phyloP scores from a whole-genome alignment of 768 basidiomycete genomes.

The Erythrobasidium yunnanense region DNA sequence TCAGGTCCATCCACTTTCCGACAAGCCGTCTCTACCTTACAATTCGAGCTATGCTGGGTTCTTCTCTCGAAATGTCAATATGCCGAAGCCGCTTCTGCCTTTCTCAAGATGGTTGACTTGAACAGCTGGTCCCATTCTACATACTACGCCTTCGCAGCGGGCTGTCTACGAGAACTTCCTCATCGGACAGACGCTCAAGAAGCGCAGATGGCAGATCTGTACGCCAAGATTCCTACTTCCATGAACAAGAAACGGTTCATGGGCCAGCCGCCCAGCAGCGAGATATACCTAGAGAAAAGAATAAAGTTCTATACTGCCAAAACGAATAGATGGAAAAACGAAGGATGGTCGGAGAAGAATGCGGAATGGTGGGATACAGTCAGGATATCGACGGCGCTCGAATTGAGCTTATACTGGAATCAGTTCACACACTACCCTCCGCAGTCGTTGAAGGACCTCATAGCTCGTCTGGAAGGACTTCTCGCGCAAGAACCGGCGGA shows the following conservation, averaged over 20 bases:
- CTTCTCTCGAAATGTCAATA: constrained; percentile 5
- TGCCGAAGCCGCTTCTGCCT: constrained; percentile 4
- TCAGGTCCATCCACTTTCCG: background rate
- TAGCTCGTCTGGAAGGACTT: background rate
- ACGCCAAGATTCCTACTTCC: constrained; percentile 7
- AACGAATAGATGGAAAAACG: constrained; percentile 1
- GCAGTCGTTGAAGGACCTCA: background rate
- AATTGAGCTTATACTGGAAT: constrained; percentile 17
- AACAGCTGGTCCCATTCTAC: constrained; percentile 24
- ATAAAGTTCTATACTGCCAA: constrained; percentile 14
- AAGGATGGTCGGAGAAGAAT: background rate
- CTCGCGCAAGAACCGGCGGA: background rate
- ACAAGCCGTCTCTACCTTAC: constrained; percentile 21
- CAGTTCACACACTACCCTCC: constrained; percentile 17
- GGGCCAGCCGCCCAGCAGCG: constrained; percentile 20
- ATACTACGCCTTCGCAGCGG: constrained; percentile 18
- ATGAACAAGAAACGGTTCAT: constrained; percentile 14
- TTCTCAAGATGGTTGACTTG: constrained; percentile 4
- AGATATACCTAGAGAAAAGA: constrained; percentile 18
- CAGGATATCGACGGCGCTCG: constrained; percentile 11
- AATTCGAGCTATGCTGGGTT: constrained; percentile 21
- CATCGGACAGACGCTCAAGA: constrained; percentile 1
- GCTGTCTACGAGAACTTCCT: constrained; percentile 8
- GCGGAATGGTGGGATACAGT: constrained; percentile 23
- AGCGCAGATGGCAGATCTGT: background rate